Percentiles rank a stretch among this genome's conserved stretches.
These are phyloP conservation scores for Coriolopsis trogii DNA, from an alignment of 1,284 basidiomycete genomes.

Conservation along the genomic window DNA sequence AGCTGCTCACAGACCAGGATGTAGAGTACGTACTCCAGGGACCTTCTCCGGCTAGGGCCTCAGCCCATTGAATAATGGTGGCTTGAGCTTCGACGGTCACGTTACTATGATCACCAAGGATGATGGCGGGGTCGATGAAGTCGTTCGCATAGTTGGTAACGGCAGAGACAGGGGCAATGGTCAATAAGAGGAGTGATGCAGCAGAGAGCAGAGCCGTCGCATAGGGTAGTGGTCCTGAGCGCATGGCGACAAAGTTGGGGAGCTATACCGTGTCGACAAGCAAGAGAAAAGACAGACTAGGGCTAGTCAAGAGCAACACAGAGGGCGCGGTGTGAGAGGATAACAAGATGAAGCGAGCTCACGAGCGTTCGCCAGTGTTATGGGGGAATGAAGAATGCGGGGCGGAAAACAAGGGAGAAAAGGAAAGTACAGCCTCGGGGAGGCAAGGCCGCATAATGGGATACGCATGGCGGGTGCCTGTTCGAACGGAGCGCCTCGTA, in stretches of 20 bases:
- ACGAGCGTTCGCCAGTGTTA: background rate
- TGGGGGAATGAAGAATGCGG: background rate
- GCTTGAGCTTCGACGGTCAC: constrained; percentile 47
- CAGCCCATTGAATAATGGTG: constrained; percentile 49
- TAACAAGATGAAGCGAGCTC: too few relatives aligned
- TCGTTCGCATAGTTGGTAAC: constrained; percentile 53
- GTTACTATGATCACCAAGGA: constrained; percentile 43
- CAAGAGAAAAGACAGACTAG: constrained; percentile 12
- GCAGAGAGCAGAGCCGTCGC: background rate
- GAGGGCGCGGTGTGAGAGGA: too few relatives aligned
- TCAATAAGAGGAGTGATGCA: constrained; percentile 1
- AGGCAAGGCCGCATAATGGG: background rate
- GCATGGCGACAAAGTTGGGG: background rate
- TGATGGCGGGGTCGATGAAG: constrained; percentile 53
- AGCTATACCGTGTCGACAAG: background rate
- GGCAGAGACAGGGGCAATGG: constrained; percentile 21
- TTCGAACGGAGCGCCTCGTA: background rate
- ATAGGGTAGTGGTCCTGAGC: background rate
- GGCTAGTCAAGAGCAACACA: background rate
- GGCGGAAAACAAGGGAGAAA: background rate
- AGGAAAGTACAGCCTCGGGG: background rate
- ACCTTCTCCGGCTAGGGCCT: constrained; percentile 42
- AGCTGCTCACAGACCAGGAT: background rate
- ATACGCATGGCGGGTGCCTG: background rate
- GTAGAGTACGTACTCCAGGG: constrained; percentile 51